Conservation (phyloP, 768 basidiomycete genomes). For the Trametes villosa region DNA sequence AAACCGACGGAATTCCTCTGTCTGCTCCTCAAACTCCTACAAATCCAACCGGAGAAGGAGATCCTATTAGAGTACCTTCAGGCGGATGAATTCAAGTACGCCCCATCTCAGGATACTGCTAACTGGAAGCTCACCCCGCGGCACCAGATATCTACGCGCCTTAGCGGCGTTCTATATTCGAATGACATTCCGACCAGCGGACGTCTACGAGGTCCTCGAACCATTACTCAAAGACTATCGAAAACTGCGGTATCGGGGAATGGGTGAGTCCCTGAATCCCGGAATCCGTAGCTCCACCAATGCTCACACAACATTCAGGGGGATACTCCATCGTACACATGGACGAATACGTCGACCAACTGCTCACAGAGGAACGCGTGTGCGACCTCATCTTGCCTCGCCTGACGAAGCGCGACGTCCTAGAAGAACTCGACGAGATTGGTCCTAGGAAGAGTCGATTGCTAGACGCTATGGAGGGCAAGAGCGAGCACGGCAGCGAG, state of each 20-base stretch:
- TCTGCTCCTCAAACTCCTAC: constrained; percentile 89
- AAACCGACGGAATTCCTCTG: constrained; percentile 94
- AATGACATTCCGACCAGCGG: constrained; percentile 88
- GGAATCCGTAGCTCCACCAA: not conserved
- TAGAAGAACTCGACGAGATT: constrained; percentile 93
- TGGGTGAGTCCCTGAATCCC: constrained; percentile 56
- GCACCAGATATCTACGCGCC: constrained; percentile 84
- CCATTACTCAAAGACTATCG: constrained; percentile 93
- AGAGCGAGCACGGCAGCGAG: constrained; percentile 54
- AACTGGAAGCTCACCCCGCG: not conserved
- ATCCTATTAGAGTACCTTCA: constrained; percentile 93
- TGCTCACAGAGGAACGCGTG: constrained; percentile 87
- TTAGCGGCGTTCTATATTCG: constrained; percentile 93
- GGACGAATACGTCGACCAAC: constrained; percentile 87
- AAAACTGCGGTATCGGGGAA: constrained; percentile 81
- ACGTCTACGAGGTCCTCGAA: constrained; percentile 92
- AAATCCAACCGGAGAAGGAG: constrained; percentile 98
- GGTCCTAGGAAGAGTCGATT: constrained; percentile 84
- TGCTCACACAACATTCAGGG: constrained; percentile 48
- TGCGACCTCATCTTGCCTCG: constrained; percentile 97
- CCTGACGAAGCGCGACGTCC: constrained; percentile 77
- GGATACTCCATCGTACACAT: constrained; percentile 88
- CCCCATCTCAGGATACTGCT: constrained; percentile 9
- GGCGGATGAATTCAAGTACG: constrained; percentile 98
- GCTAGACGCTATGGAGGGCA: constrained; percentile 86